Conservation (phyloP, 306 rosid species). For the Cucumis cinereus region DNA sequence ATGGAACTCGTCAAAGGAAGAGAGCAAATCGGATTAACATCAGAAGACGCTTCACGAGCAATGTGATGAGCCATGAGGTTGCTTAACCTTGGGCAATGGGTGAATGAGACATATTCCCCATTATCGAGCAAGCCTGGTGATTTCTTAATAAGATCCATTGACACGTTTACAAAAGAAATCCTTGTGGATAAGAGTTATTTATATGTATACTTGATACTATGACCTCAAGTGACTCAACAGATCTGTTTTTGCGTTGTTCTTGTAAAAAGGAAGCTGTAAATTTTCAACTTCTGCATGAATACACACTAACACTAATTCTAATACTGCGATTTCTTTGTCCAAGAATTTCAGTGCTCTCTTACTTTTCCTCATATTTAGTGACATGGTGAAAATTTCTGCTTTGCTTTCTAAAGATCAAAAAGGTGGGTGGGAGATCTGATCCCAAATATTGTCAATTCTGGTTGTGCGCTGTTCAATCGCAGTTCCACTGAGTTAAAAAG, state of each 20-base stretch:
- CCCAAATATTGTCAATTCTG: constrained; percentile 23
- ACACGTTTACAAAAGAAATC: too few relatives aligned
- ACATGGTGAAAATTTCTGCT: not conserved
- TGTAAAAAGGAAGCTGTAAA: not conserved
- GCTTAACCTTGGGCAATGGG: too few relatives aligned
- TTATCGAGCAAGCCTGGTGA: too few relatives aligned
- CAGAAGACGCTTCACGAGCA: too few relatives aligned
- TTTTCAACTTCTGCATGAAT: not conserved
- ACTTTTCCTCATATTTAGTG: not conserved
- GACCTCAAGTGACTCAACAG: not conserved
- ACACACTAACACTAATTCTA: not conserved
- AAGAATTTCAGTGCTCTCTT: not conserved
- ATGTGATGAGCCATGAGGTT: too few relatives aligned
- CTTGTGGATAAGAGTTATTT: too few relatives aligned
- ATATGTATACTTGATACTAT: too few relatives aligned
- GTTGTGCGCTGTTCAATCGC: constrained; percentile 27
- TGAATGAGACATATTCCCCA: too few relatives aligned
- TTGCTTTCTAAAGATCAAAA: not conserved
- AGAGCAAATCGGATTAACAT: too few relatives aligned
- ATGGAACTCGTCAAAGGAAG: too few relatives aligned
- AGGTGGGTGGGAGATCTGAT: not conserved
- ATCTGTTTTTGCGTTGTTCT: not conserved
- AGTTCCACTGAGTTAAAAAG: constrained; percentile 15
- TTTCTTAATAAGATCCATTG: too few relatives aligned
- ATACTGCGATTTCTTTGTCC: too few relatives aligned